phyloP scores from a whole-genome alignment of 2,329 filamentous ascomycete genomes.

The Pseudocercospora macadamiae region DNA sequence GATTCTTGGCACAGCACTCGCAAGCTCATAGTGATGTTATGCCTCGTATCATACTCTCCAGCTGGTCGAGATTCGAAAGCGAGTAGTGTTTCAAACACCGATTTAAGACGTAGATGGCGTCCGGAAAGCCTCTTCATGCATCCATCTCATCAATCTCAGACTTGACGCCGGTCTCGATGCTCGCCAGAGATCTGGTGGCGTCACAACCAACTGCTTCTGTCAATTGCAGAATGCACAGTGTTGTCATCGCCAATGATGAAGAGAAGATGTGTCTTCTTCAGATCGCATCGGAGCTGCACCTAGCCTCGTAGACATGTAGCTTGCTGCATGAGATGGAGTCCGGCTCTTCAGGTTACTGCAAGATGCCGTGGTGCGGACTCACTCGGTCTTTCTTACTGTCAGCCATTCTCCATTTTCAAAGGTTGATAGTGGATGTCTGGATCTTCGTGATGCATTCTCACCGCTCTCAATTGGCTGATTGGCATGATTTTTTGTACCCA shows the following conservation, averaged over 20 bases:
- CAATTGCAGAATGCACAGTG: not conserved
- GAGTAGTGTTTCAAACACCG: not conserved
- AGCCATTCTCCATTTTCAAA: not conserved
- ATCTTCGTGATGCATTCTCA: not conserved
- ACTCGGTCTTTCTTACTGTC: not conserved
- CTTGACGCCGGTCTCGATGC: not conserved
- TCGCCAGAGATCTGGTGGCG: not conserved
- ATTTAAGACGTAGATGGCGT: not conserved
- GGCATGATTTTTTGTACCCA: not conserved
- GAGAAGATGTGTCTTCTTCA: not conserved
- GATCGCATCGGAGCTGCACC: not conserved
- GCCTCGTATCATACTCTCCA: not conserved
- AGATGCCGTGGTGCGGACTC: not conserved
- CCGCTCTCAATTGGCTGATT: slow-evolving; percentile 1
- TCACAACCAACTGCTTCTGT: not conserved
- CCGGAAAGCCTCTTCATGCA: not conserved
- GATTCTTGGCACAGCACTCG: too few species aligned
- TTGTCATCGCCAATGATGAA: not conserved
- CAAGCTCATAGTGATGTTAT: too few species aligned
- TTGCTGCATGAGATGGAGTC: not conserved
- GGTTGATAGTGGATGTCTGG: not conserved
- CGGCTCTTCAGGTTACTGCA: not conserved
- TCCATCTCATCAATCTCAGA: not conserved
- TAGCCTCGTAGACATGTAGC: not conserved
- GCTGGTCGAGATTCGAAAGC: too few species aligned